A percentile compares a stretch with the other conserved stretches of the same genome.
Evolutionary conservation across 2,329 filamentous ascomycete genomes (phyloP).

Genomic region (Rhexocercosporidium sp.): DNA sequence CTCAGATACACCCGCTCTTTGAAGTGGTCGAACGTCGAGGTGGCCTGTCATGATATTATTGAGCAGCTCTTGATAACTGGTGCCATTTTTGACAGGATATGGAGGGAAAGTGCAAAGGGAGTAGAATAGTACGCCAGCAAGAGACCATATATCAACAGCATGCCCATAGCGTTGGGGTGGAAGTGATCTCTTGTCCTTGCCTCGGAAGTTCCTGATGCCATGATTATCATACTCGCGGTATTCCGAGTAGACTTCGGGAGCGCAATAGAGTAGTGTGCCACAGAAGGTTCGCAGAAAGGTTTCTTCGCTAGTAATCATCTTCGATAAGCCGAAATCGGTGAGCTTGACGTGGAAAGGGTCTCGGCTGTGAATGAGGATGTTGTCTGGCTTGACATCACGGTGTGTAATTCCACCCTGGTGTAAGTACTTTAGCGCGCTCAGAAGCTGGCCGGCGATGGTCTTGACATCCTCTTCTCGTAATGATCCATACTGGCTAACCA

Average conservation of each 20-base stretch:
- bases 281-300: constrained; percentile 97
- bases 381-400: constrained; percentile 98
- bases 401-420: constrained; percentile 91
- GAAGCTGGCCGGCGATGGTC: constrained; percentile 74
- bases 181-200: constrained; percentile 35
- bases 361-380: constrained; percentile 81
- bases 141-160: constrained; percentile 94
- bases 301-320: constrained; percentile 87
- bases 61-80: constrained; percentile 79
- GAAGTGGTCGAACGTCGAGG: constrained; percentile 70
- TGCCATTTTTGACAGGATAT: constrained; percentile 78
- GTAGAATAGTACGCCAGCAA: constrained; percentile 90
- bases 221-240: constrained; percentile 72
- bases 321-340: constrained; percentile 95
- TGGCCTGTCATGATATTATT: constrained; percentile 83
- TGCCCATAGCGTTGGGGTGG: constrained; percentile 76
- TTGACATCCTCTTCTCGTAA: constrained; percentile 74
- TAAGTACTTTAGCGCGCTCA: constrained; percentile 84
- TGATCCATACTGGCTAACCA: constrained; percentile 64
- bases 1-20: constrained; percentile 62
- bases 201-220: constrained; percentile 55
- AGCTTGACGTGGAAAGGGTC: constrained; percentile 84
- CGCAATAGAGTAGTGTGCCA: constrained; percentile 93
- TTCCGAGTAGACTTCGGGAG: constrained; percentile 91
- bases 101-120: constrained; percentile 80